A percentile compares a stretch with the other conserved stretches of the same genome.
These are phyloP conservation scores for Moricandia moricandioides DNA, from an alignment of 345 rosid species.

Conservation along the genomic window DNA sequence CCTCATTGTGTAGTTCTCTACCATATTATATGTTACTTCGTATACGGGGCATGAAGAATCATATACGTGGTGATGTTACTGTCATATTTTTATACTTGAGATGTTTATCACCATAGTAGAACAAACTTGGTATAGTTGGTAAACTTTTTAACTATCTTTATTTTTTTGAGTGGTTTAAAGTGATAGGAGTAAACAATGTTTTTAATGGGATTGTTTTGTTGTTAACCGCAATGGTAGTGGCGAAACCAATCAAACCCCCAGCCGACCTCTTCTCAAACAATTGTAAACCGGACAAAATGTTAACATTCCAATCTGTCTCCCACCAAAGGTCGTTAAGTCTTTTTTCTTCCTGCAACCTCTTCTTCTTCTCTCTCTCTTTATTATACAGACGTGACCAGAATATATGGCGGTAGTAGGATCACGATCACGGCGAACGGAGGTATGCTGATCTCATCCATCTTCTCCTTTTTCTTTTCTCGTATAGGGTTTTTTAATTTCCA, in stretches of 20 bases:
- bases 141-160: no score
- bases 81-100: no score
- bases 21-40: no score
- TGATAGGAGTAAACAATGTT: no score
- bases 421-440: conserved; percentile 20
- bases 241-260: background rate
- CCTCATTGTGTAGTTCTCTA: no score
- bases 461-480: background rate
- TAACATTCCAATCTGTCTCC: conserved; percentile 5
- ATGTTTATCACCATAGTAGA: no score
- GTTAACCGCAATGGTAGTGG: no score
- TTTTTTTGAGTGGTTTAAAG: no score
- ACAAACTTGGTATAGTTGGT: no score
- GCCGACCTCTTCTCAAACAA: background rate
- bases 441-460: background rate
- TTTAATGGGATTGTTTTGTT: no score
- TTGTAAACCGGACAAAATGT: background rate
- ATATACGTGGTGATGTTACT: no score
- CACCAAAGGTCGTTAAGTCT: conserved; percentile 22
- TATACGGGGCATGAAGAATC: no score
- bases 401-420: conserved; percentile 23
- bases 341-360: background rate
- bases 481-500: background rate
- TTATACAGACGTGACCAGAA: background rate
- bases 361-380: background rate